Evolutionary conservation across 768 basidiomycete species (phyloP), one percentile per base, ranked within the genome.

Genomic region (Pulveroboletus frians): DNA sequence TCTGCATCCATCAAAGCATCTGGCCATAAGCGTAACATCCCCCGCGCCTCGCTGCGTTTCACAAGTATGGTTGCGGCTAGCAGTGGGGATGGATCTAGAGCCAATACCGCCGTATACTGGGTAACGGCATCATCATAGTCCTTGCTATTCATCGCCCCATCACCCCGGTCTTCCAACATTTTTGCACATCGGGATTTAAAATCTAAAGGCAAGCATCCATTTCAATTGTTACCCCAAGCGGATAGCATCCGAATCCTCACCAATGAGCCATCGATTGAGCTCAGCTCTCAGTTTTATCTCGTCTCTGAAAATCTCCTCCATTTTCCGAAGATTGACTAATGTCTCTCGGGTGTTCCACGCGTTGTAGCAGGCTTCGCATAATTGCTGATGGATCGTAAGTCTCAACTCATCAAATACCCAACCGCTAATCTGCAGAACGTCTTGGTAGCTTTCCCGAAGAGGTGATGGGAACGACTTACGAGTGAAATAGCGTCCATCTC

Each of bases 361-460:
- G 1, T 36, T 23, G 3, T 23, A 46, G 30, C 18, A 53, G 4
- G 53, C 60, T 11, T 58, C 49, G 27, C 53, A 59, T 30, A 27
- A 43, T 23, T 49, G 36, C 13, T 9, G 51, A 29, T 49, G 29
- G 18, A 61, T 40, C 10, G 37, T 5, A 30, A 53, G 37, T 36
- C 39, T 48, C 26, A 62, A 27, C 10, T 11, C 51, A 31, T 49
- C 49, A 26, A 61, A 58, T 10, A 26, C 30, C 59, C 60, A 61
- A 17, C 60, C 49, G 9, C 32, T 55, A 14, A 58, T 39, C 59
- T 32, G 37, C 3, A 35, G 3, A 13, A 9, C n/a, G 13, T 45
- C 21, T 36, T 9, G 7, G 9, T 36, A 45, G n/a, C 10, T 40
- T 26, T 27, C 23, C 1, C 8, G 1, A 3, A 8, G 7, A 39